Evolutionary conservation across 129 eudicot genomes (phyloP).

Genomic region (Calendula officinalis): DNA sequence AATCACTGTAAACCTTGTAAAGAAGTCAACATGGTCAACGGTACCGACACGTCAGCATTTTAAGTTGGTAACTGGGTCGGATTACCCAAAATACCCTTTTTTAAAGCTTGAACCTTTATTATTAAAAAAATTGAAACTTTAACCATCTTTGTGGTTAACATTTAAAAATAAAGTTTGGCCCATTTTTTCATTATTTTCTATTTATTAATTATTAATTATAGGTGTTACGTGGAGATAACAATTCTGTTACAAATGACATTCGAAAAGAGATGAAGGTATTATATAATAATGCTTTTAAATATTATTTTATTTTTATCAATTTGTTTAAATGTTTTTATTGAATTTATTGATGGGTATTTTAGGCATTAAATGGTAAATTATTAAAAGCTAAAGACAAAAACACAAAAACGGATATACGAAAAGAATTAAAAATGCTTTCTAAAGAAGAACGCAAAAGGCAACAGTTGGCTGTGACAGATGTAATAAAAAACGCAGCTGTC

Average conservation of each 20-base stretch:
- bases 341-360: background rate
- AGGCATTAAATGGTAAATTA: conserved; percentile 80
- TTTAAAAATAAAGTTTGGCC: too few species aligned
- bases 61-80: too few species aligned
- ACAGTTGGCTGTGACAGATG: conserved; percentile 93
- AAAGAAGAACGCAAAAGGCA: conserved; percentile 97
- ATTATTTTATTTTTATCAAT: background rate
- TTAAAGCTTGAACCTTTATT: too few species aligned
- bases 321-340: background rate
- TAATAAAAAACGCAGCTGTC: conserved; percentile 75
- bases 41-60: too few species aligned
- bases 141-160: too few species aligned
- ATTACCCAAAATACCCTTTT: too few species aligned
- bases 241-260: conserved; percentile 91
- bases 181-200: too few species aligned
- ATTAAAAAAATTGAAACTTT: too few species aligned
- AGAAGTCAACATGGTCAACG: too few species aligned
- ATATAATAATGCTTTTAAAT: conserved; percentile 2
- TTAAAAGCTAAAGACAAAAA: conserved; percentile 89
- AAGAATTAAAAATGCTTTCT: conserved; percentile 84
- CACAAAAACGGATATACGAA: conserved; percentile 82
- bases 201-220: conserved; percentile 20
- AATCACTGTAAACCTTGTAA: too few species aligned
- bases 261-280: conserved; percentile 97
- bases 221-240: conserved; percentile 98